Conservation (phyloP, 2,329 filamentous ascomycete genomes). For the Paecilomyces niveus region DNA sequence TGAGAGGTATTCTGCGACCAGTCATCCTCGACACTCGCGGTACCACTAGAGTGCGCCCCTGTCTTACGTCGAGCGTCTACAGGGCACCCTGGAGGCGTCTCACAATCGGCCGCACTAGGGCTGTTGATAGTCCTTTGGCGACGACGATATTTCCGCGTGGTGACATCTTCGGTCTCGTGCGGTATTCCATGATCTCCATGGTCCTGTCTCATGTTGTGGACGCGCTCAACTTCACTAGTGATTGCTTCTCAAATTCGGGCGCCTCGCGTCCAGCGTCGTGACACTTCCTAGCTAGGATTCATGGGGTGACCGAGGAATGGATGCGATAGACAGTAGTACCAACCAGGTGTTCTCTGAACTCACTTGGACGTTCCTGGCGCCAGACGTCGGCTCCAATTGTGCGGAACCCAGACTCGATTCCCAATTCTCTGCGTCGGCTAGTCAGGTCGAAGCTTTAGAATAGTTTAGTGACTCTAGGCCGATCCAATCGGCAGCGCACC, state of each 20-base stretch:
- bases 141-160: background rate
- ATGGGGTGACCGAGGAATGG: background rate
- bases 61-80: background rate
- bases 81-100: background rate
- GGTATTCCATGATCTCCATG: background rate
- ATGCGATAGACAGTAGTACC: background rate
- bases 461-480: conserved; percentile 8
- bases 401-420: background rate
- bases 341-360: background rate
- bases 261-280: background rate
- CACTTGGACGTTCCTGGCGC: background rate
- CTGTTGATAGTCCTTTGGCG: background rate
- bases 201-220: background rate
- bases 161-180: background rate
- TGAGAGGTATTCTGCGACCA: background rate
- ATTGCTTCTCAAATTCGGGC: background rate
- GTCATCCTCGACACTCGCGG: background rate
- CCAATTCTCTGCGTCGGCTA: background rate
- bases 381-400: background rate
- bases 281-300: background rate
- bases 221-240: background rate
- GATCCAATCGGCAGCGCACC: conserved; percentile 3
- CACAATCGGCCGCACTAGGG: background rate
- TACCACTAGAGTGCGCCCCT: background rate
- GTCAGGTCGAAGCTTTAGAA: background rate